Conservation (phyloP, 78 protist species). For the Dictyostelium intermedium region DNA sequence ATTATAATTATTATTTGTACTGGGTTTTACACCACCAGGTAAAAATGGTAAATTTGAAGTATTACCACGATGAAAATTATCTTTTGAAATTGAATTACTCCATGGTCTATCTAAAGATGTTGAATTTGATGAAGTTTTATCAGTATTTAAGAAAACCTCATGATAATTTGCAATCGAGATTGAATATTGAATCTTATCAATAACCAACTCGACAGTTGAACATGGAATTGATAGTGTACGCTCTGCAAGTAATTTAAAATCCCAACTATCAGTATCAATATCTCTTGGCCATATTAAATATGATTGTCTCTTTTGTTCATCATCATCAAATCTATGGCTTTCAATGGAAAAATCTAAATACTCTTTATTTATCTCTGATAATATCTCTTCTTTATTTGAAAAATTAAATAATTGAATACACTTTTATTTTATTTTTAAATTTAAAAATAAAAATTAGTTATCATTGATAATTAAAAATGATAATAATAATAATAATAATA, state of each 20-base stretch:
- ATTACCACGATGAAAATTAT: conserved; percentile 71
- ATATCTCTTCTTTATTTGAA: not conserved
- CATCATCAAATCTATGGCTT: not conserved
- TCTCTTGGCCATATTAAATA: conserved; percentile 40
- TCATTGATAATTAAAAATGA: no score
- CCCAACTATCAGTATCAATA: not conserved
- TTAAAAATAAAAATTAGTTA: not conserved
- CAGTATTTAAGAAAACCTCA: conserved; percentile 16
- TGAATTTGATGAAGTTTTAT: conserved; percentile 28
- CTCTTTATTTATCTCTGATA: not conserved
- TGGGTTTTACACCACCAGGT: conserved; percentile 59
- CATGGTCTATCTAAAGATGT: conserved; percentile 53
- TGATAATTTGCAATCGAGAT: conserved; percentile 31
- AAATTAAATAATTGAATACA: conserved; percentile 1
- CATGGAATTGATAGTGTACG: conserved; percentile 19
- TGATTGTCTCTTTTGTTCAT: not conserved
- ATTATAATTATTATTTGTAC: not conserved
- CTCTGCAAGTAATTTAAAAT: not conserved
- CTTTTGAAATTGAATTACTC: conserved; percentile 16
- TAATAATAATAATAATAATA: not conserved
- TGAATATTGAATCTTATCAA: conserved; percentile 53
- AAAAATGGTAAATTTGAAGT: conserved; percentile 72
- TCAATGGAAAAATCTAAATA: not conserved
- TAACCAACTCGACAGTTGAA: conserved; percentile 28
- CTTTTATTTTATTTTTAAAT: not conserved